Evolutionary conservation across 805 yeast species (phyloP), one percentile per base, ranked within the genome.

Genomic region (Sugiyamaella valdiviana): DNA sequence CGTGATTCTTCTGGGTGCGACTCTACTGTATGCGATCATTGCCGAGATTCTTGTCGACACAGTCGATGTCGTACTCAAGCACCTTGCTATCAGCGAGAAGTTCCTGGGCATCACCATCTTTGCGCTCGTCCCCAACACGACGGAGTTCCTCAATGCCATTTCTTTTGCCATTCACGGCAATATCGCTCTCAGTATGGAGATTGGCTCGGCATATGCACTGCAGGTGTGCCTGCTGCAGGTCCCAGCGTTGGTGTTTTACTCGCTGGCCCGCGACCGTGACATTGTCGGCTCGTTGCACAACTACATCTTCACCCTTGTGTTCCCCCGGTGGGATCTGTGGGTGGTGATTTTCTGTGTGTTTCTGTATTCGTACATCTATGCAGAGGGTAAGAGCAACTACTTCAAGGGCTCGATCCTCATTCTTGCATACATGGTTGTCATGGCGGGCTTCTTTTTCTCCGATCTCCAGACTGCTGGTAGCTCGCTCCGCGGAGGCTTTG

Each of bases 101-200:
- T 82, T 93, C 62, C 72, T 93, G 38, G 99, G 99, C 5, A 74
- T 93, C 57, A 91, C 98, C 0, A 85, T 93, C 1, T 93, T 93
- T 70, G 98, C 99, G 0, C 71, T 93, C 39, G 96, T 93, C 22
- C 99, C 99, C 10, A 93, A 90, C 62, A 88, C 98, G 5, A 93
- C 99, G 0, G 99, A 93, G 68, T 93, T 93, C 60, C 76, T 93
- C 50, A 93, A 93, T 67, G 99, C 98, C 59, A 90, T 93, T 49
- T 89, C 96, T 21, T 93, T 93, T 71, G 99, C 99, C 0, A 80
- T 88, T 57, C 81, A 91, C 57, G 99, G 99, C 1, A 93, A 93
- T 57, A 96, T 93, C 47, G 96, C 99, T 0, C 71, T 93, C 41
- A 86, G 96, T 2, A 86, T 93, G 95, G 99, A 93, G 63, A 93